phyloP scores from a whole-genome alignment of 805 yeast genomes.

The Myxozyma neglecta region DNA sequence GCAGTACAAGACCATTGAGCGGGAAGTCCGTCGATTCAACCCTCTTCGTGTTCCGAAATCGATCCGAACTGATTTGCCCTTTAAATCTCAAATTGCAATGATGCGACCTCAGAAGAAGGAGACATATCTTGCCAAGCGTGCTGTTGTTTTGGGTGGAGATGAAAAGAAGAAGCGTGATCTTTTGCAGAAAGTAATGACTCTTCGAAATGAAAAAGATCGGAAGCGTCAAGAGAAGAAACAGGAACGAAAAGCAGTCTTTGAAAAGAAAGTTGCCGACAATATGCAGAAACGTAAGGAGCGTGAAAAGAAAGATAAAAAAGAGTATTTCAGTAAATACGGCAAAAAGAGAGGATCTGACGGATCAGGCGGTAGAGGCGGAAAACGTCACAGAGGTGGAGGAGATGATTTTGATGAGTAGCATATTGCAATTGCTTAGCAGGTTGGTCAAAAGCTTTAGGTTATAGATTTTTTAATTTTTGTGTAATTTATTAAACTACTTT shows the following conservation, averaged over 20 bases:
- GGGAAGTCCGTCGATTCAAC: slow-evolving; percentile 81
- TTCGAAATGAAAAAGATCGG: slow-evolving; percentile 80
- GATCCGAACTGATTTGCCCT: slow-evolving; percentile 77
- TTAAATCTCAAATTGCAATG: slow-evolving; percentile 82
- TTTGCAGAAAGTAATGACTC: slow-evolving; percentile 81
- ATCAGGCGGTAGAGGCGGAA: slow-evolving; percentile 37
- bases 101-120: slow-evolving; percentile 72
- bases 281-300: slow-evolving; percentile 71
- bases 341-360: slow-evolving; percentile 34
- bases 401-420: slow-evolving; percentile 12
- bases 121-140: slow-evolving; percentile 84
- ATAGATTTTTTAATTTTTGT: background rate
- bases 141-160: slow-evolving; percentile 79
- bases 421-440: background rate
- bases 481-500: background rate
- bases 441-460: background rate
- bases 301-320: slow-evolving; percentile 83
- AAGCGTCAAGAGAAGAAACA: slow-evolving; percentile 71
- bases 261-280: slow-evolving; percentile 71
- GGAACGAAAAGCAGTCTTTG: slow-evolving; percentile 70
- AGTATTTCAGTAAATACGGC: slow-evolving; percentile 58
- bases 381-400: slow-evolving; percentile 35
- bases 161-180: slow-evolving; percentile 81
- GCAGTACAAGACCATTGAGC: slow-evolving; percentile 68
- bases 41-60: slow-evolving; percentile 82